A percentile compares a stretch with the other conserved stretches of the same genome.
phyloP scores from a whole-genome alignment of 2,329 filamentous ascomycete genomes.

The Phyllosticta citriasiana region DNA sequence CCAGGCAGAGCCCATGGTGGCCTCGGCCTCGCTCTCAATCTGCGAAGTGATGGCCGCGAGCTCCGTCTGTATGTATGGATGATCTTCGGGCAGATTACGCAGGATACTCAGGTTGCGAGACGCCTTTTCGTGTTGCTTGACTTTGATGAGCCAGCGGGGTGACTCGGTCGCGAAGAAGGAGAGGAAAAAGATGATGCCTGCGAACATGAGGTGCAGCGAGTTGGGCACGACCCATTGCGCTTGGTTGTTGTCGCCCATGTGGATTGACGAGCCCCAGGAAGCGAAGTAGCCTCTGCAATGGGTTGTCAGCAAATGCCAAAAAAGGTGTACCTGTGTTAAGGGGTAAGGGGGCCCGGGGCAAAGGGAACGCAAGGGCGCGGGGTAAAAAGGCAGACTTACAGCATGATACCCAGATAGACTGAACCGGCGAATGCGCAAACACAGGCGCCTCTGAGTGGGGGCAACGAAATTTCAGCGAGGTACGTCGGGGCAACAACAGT shows the following conservation, averaged over 20 bases:
- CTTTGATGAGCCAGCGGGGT: slow-evolving; percentile 60
- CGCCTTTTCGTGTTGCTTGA: slow-evolving; percentile 50
- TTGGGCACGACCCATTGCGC: slow-evolving; percentile 55
- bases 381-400: slow-evolving; percentile 24
- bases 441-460: slow-evolving; percentile 60
- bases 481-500: slow-evolving; percentile 62
- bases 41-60: slow-evolving; percentile 54
- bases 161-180: slow-evolving; percentile 62
- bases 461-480: slow-evolving; percentile 61
- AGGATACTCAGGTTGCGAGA: slow-evolving; percentile 46
- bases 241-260: slow-evolving; percentile 38
- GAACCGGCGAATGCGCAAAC: slow-evolving; percentile 61
- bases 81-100: slow-evolving; percentile 48
- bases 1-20: slow-evolving; percentile 55
- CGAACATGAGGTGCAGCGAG: slow-evolving; percentile 68
- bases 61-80: slow-evolving; percentile 53
- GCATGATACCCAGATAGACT: slow-evolving; percentile 68
- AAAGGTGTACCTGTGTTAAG: no score
- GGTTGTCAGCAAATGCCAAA: neutral
- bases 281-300: slow-evolving; percentile 54
- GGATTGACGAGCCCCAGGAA: slow-evolving; percentile 44
- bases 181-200: slow-evolving; percentile 58
- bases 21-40: slow-evolving; percentile 62
- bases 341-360: no score
- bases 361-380: no score